Evolutionary conservation across 2,329 filamentous ascomycete genomes (phyloP), one percentile per base, ranked within the genome.

Genomic region (Elsinoe australis): DNA sequence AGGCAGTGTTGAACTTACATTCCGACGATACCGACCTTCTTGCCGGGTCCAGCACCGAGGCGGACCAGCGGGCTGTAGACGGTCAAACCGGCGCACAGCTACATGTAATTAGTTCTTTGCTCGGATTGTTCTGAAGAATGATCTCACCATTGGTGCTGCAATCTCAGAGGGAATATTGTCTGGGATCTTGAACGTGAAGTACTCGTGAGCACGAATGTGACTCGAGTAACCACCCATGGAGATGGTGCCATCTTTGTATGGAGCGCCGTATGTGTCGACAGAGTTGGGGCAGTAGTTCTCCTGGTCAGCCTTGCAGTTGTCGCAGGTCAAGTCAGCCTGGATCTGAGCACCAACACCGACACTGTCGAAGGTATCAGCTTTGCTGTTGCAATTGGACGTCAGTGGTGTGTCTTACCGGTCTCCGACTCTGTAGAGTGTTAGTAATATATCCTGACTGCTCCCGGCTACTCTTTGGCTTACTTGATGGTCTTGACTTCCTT

Each of bases 81-180:
- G 3, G 87, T 94, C 55, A 94, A 73, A 54, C 87, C 87, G 32
- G 85, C 87, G 66, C 87, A 94, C 56, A 92, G 75, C 45, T 48
- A 9, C 12, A 18, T 9, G 8, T 8, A 9, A 24, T 44, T 83
- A 89, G 87, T 10, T 12, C 5, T 2, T 22, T 2, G 10, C n/a
- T 3, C 4, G n/a, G 12, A 4, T 35, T 14, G 3, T 8, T 12
- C 5, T 34, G n/a, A 24, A 3, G n/a, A 9, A 17, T 5, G 18
- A 5, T 3, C 45, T 21, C n/a, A 48, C 45, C 53, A 54, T 54
- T 7, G 84, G 85, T 1, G 85, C 87, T 1, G 82, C 85, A 44
- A 81, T 67, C 18, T 63, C 63, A 51, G 64, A 70, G 54, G 71
- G 64, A 36, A 94, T 74, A 46, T 72, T 78, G 24, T 88, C 85